Base-by-base conservation (phyloP, 495 filamentous ascomycete genomes). In the Penicillium salamii region DNA sequence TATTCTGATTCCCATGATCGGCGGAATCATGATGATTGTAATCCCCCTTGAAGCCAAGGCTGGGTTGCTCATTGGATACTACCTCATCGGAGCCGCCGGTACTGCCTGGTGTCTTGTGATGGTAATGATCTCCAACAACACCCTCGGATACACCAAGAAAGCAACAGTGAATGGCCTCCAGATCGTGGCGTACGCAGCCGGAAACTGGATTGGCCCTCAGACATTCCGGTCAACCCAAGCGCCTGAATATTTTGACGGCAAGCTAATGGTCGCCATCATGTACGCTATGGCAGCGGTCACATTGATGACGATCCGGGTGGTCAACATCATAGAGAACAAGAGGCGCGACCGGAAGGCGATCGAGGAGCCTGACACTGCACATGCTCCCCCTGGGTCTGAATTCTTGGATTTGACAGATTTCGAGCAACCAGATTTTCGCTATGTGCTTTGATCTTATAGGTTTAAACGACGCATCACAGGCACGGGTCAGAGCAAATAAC, bases 141-240 rank as follows among this genome's bases (percentile, higher is more conserved):
- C 80, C 1, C 72, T 77, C 3, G 79, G 79, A 23, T 83, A 79
- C 62, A 82, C 80, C 9, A 83, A 83, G 60, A 82, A 82, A 44
- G 59, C 58, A 2, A 57, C 64, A 8, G 62, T 67, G n/a, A 58
- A 54, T 15, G 19, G 37, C 37, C 19, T 40, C 20, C 37, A 40
- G 37, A 40, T 24, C 12, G 11, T 40, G 62, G 61, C 36, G 5
- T 60, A 33, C 39, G 32, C 51, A 13, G 38, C 24, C 17, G 51
- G 51, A 21, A 53, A 50, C 42, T 45, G 40, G 17, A 57, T 59
- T 7, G 53, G 53, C 12, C 57, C 57, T 3, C 57, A 61, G 28
- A 61, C 54, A 21, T 61, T 61, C 45, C 44, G 43, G 7, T 34
- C 49, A 9, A 51, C 20, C 18, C 38, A 61, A 31, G 45, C 57